phyloP scores from a whole-genome alignment of 495 filamentous ascomycete species.

The Bacidia gigantensis region DNA sequence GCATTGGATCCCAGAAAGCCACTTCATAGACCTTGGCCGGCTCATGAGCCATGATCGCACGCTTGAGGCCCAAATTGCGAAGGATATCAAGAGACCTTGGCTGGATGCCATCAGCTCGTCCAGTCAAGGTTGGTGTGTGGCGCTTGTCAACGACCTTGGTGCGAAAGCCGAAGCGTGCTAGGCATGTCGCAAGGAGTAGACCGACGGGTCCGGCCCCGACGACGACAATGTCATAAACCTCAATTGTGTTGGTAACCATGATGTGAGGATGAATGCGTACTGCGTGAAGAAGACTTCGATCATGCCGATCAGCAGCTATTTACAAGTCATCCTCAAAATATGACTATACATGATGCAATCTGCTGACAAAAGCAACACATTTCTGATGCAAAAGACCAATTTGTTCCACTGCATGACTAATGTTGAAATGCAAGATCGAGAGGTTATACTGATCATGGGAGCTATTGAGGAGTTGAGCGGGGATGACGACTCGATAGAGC shows the following conservation, averaged over 20 bases:
- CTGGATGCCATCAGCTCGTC: slow-evolving; percentile 66
- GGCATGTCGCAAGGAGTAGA: slow-evolving; percentile 71
- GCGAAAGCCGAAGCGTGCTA: slow-evolving; percentile 54
- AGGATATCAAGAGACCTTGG: slow-evolving; percentile 55
- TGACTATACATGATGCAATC: no score
- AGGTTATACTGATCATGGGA: no score
- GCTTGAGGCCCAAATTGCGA: slow-evolving; percentile 53
- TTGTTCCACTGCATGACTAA: no score
- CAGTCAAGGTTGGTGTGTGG: slow-evolving; percentile 46
- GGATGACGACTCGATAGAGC: neutral
- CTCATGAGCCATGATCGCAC: slow-evolving; percentile 47
- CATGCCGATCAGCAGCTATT: no score
- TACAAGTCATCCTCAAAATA: no score
- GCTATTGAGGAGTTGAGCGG: neutral
- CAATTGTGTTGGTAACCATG: no score
- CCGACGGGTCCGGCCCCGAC: slow-evolving; percentile 84
- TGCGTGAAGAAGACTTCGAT: no score
- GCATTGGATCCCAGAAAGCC: slow-evolving; percentile 48
- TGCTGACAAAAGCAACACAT: no score
- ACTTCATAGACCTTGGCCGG: slow-evolving; percentile 56
- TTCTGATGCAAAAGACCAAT: no score
- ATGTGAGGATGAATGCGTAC: no score
- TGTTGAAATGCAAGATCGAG: no score
- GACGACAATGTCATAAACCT: slow-evolving; percentile 63
- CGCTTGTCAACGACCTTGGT: slow-evolving; percentile 58